Evolutionary conservation across 2,329 filamentous ascomycete genomes (phyloP), one percentile per base, ranked within the genome.

Genomic region (Penicillium palitans): DNA sequence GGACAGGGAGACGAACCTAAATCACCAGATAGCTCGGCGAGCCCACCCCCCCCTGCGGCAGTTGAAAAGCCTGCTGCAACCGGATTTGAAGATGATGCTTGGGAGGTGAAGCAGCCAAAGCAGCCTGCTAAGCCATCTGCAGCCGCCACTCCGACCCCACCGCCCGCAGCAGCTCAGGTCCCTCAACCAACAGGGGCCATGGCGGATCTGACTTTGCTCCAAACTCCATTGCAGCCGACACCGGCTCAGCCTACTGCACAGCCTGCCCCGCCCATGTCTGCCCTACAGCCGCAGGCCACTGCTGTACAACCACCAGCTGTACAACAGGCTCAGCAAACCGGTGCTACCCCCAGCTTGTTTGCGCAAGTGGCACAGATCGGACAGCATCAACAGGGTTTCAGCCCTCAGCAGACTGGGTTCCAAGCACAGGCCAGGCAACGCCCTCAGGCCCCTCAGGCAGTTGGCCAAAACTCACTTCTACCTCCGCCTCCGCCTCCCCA

Each of bases 51-150:
- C 15, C 73, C 78, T 57, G 79, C 85, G 39, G 66, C 76, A 5
- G 50, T 78, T 39, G 79, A 82, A 39, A 81, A 84, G 59, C 78
- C 79, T 51, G 75, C 76, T 37, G 69, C 76, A 42, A 79, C 81
- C 59, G 91, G 91, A 3, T 98, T 98, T 70, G 95, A 99, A 52
- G 95, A 98, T 70, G 91, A 98, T 79, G 95, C 95, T 9, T 99
- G 95, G 95, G 91, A 96, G 69, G 89, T 96, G 50, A 97, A 97
- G 78, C 90, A 91, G 19, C 84, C 89, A 15, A 89, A 87, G 71
- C 84, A 87, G 55, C 66, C 76, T 33, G 66, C 81, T 24, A 68
- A 78, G 17, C 67, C 77, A 15, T 68, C 80, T 19, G 68, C 78
- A 15, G 64, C 76, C 25, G 63, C 76, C 29, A 57, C 65, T 27